These are phyloP conservation scores for Pterocarpus santalinus DNA, from an alignment of 306 rosid species.

Conservation along the genomic window DNA sequence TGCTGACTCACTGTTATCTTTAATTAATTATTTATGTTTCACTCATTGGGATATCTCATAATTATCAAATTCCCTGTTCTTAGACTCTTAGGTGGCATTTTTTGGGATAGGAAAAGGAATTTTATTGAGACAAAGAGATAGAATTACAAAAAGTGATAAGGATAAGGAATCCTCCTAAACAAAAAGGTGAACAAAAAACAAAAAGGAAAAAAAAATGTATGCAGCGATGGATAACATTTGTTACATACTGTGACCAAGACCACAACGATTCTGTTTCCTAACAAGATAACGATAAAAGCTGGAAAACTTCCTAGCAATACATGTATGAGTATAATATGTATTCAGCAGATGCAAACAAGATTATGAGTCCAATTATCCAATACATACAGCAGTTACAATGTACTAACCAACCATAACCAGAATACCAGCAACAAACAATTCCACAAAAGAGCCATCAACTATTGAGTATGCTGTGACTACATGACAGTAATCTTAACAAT, in stretches of 20 bases:
- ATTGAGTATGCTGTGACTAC: background rate
- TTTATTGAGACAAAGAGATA: too few relatives aligned
- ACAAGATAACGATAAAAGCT: background rate
- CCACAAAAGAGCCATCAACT: background rate
- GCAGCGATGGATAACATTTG: slow-evolving; percentile 11
- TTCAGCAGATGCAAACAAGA: slow-evolving; percentile 2
- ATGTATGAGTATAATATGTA: background rate
- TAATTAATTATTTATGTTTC: background rate
- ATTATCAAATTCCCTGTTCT: slow-evolving; percentile 6
- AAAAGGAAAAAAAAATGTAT: background rate
- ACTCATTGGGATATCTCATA: background rate
- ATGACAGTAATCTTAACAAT: background rate
- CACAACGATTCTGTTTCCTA: background rate
- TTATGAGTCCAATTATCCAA: background rate
- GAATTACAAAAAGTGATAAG: background rate
- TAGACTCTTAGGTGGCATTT: background rate
- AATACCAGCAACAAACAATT: slow-evolving; percentile 9
- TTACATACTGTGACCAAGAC: slow-evolving; percentile 8
- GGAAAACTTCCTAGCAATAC: background rate
- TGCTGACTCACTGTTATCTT: slow-evolving; percentile 35
- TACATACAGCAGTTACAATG: background rate
- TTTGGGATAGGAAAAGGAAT: too few relatives aligned
- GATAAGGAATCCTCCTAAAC: background rate
- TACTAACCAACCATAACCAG: background rate
- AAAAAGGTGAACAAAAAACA: too few relatives aligned